Conservation (phyloP, 805 yeast genomes). For the Hagleromyces aurorensis region DNA sequence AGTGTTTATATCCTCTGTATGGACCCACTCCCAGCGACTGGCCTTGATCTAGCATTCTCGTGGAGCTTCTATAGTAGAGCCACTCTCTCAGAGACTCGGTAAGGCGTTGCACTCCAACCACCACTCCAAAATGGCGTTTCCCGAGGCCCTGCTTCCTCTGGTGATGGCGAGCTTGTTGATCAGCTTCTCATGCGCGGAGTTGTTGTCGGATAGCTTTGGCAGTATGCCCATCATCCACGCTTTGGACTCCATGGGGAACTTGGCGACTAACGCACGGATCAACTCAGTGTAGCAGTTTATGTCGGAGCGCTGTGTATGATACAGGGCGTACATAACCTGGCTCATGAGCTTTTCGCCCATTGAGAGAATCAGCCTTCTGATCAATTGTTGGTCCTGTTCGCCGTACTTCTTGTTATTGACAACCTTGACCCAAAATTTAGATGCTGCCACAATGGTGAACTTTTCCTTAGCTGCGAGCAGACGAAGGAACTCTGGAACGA, state of each 20-base stretch:
- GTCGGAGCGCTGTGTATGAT: slow-evolving; percentile 50
- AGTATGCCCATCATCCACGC: slow-evolving; percentile 36
- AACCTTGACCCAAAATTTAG: slow-evolving; percentile 47
- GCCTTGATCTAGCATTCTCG: neutral
- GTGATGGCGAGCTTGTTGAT: slow-evolving; percentile 51
- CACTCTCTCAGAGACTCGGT: slow-evolving; percentile 20
- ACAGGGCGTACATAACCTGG: slow-evolving; percentile 35
- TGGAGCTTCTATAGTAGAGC: neutral
- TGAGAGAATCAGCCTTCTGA: no score
- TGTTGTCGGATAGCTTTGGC: slow-evolving; percentile 24
- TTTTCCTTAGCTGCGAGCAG: slow-evolving; percentile 38
- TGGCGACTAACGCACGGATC: slow-evolving; percentile 41
- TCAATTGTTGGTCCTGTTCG: slow-evolving; percentile 31
- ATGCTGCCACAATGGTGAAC: slow-evolving; percentile 40
- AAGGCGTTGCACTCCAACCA: slow-evolving; percentile 57
- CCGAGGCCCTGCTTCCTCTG: slow-evolving; percentile 57
- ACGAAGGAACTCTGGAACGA: slow-evolving; percentile 27
- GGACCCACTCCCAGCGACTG: no score
- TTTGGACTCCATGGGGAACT: slow-evolving; percentile 41
- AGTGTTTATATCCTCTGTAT: no score
- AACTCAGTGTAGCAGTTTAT: slow-evolving; percentile 50
- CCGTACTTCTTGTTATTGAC: slow-evolving; percentile 41
- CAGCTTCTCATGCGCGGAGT: slow-evolving; percentile 36
- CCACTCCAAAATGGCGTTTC: slow-evolving; percentile 49
- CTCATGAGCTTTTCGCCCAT: slow-evolving; percentile 26